These are phyloP conservation scores for Aureobasidium melanogenum DNA, from an alignment of 2,329 filamentous ascomycete genomes.

Conservation along the genomic window DNA sequence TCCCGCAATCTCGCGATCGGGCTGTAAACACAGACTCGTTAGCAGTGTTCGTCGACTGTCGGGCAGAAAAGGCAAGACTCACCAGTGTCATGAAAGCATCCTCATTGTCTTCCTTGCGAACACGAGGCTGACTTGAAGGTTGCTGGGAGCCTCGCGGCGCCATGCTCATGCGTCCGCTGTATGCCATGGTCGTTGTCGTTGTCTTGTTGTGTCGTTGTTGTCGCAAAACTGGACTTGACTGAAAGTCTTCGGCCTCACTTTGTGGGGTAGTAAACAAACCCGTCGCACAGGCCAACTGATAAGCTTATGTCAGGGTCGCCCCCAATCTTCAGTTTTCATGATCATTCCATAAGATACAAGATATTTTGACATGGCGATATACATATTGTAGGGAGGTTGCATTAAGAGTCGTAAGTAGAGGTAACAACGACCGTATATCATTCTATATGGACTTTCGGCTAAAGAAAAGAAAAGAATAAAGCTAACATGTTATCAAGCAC, in stretches of 20 bases:
- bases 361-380: too few species aligned
- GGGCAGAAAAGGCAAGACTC: slow-evolving; percentile 15
- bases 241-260: not conserved
- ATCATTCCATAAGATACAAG: too few species aligned
- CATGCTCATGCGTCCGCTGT: slow-evolving; percentile 43
- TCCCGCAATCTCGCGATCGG: slow-evolving; percentile 75
- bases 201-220: not conserved
- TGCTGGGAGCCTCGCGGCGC: slow-evolving; percentile 31
- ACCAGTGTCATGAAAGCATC: slow-evolving; percentile 45
- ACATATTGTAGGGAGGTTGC: not conserved
- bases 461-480: not conserved
- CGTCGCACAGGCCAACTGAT: not conserved
- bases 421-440: not conserved
- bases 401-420: not conserved
- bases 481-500: not conserved
- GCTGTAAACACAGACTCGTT: slow-evolving; percentile 30
- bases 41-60: slow-evolving; percentile 15
- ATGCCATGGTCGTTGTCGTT: slow-evolving; percentile 30
- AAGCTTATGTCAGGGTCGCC: not conserved
- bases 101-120: slow-evolving; percentile 33
- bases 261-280: slow-evolving; percentile 7
- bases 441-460: not conserved
- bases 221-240: not conserved
- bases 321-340: not conserved
- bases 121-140: slow-evolving; percentile 25